Base-by-base conservation (phyloP, 495 filamentous ascomycete genomes). In the Collariella sp. region DNA sequence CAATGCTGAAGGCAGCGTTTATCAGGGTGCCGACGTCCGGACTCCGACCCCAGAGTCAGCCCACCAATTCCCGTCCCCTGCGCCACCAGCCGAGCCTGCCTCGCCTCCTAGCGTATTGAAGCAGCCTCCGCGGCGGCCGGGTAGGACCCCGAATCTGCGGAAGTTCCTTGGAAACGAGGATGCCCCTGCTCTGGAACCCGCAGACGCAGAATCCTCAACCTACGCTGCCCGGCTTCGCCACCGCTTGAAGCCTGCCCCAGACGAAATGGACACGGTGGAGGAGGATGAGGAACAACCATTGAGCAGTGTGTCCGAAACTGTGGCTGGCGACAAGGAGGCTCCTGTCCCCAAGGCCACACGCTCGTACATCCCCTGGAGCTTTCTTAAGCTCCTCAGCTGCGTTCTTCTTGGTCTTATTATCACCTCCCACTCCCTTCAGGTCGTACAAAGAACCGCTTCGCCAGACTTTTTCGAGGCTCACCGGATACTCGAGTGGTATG, bases 1-100 rank as follows among this genome's bases (percentile, higher is more conserved):
- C 51, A 54, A 52, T 7, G 57, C 66, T 23, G 74, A 77, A 47
- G 61, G 58, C 43, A 48, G 49, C 20, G 39, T 77, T 3, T 77
- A 65, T 44, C 22, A 50, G 1, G 53, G 62, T 7, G 66, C 70
- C 18, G 46, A 40, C 1, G 19, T 76, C 15, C 50, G 49, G 19
- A 67, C 68, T 15, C 68, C 67, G 15, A 35, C 9, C 3, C 13
- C 52, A 3, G 24, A 18, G 0, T 18, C 40, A 15, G 26, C 55
- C 1, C 15, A n/a, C n/a, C 46, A 40, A 1, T 12, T 47, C 1
- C 1, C 38, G 3, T 26, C 49, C 0, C 26, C 49, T 22, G 38
- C 22, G 39, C 39, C 23, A 11, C 50, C 41, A 11, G 20, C 33
- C 7, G 40, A 36, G 11, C 33, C 43, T 10, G 20, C 42, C 22